Conservation (phyloP, 1,139 yeast genomes). For the Saccharomycopsis hybrid region DNA sequence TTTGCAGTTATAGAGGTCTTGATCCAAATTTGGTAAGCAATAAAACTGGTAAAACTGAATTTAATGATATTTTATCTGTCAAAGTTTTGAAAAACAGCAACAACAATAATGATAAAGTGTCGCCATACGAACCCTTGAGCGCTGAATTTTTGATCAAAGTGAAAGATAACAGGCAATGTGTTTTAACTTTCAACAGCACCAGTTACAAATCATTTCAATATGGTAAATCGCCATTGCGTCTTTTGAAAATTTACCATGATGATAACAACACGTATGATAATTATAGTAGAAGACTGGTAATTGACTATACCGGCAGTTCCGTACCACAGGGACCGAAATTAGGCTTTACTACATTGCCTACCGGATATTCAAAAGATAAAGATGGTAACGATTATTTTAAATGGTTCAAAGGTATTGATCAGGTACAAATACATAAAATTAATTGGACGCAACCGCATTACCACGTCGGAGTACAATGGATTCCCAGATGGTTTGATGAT, state of each 20-base stretch:
- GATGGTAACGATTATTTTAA: conserved; percentile 48
- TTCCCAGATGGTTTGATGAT: conserved; percentile 55
- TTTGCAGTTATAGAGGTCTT: conserved; percentile 46
- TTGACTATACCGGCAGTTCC: no score
- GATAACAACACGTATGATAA: conserved; percentile 13
- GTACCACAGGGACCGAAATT: background rate
- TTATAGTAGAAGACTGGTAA: no score
- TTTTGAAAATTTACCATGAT: conserved; percentile 45
- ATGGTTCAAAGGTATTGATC: conserved; percentile 54
- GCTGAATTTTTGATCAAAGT: conserved; percentile 57
- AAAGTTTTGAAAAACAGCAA: conserved; percentile 35
- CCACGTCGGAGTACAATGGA: conserved; percentile 70
- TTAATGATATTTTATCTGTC: conserved; percentile 41
- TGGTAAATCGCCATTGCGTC: conserved; percentile 52
- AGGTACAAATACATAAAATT: conserved; percentile 55
- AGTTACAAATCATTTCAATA: conserved; percentile 31
- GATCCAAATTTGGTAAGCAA: conserved; percentile 47
- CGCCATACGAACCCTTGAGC: conserved; percentile 60
- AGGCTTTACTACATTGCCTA: conserved; percentile 31
- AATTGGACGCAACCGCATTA: conserved; percentile 49
- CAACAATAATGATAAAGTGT: conserved; percentile 35
- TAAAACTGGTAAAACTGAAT: conserved; percentile 26
- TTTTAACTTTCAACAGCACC: conserved; percentile 47
- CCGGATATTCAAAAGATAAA: conserved; percentile 45
- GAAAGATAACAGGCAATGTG: conserved; percentile 59